These are phyloP conservation scores for Forsythia viridissima DNA, from an alignment of 257 asterid genomes.

Conservation along the genomic window DNA sequence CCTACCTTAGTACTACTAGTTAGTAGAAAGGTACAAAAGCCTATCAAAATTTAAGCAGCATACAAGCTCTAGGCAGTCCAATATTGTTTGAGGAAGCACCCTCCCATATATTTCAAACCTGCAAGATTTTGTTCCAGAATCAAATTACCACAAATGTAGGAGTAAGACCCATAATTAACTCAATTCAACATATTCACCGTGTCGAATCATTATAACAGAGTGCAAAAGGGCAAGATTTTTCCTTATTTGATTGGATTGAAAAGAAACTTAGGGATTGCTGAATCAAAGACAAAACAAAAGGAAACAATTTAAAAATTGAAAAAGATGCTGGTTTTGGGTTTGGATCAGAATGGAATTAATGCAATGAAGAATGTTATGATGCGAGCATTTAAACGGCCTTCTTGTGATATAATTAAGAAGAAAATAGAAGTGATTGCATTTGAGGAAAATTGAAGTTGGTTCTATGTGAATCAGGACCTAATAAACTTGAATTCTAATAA, in stretches of 20 bases:
- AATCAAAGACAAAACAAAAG: background rate
- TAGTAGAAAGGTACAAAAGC: conserved; percentile 7
- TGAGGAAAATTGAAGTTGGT: background rate
- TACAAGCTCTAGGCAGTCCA: background rate
- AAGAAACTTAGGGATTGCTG: background rate
- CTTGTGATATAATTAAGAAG: background rate
- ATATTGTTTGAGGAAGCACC: conserved; percentile 11
- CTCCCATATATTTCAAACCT: conserved; percentile 27
- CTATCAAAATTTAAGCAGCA: background rate
- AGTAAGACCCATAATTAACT: background rate
- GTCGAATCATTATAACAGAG: background rate
- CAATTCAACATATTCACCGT: background rate
- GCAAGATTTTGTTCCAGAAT: conserved; percentile 10
- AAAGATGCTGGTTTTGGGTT: background rate
- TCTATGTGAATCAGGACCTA: background rate
- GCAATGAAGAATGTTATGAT: background rate
- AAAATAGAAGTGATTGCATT: background rate
- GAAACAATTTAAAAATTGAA: background rate
- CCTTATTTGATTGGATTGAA: background rate
- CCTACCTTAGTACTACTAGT: background rate
- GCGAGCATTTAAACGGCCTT: background rate
- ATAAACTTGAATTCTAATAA: background rate
- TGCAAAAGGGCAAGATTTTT: background rate
- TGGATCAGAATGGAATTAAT: background rate
- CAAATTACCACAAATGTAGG: background rate